Evolutionary conservation across 345 rosid species (phyloP), one percentile per base, ranked within the genome.

Genomic region (Conringia planisiliqua): DNA sequence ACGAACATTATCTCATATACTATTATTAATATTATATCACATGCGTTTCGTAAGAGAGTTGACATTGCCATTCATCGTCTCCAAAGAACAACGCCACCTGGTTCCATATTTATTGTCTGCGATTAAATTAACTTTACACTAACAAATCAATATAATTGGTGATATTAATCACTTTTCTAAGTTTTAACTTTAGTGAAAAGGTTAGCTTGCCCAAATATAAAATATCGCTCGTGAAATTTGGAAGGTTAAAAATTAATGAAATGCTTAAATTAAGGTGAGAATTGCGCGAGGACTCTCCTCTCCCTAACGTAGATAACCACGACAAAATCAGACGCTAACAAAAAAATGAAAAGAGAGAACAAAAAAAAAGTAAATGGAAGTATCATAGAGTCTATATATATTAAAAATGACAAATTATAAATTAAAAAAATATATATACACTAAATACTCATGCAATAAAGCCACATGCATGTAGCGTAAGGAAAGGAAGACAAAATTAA

Each of bases 381-480:
- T 17, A 70, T 62, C 40, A 33, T 48, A 33, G 0, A 47, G 52
- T 58, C 30, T 22, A 7, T 6, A 32, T 51, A 24, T 61, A 36
- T 50, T 8, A 36, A 27, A 44, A 35, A 29, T 0, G 61, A 16
- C 30, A 18, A 48, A n/a, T 11, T 16, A 2, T n/a, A 33, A 30
- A 30, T 3, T 30, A 58, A 68, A 48, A 10, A n/a, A 12, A 22
- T 55, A 52, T 0, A 48, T 2, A 33, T 1, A 33, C 20, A 62
- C 51, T 18, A 58, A 71, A 48, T 65, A 78, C 69, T 72, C 81
- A 78, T 78, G 81, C 81, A 78, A 78, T 78, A 78, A 78, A 72
- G 81, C 77, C 81, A 78, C 81, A 78, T 78, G 81, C 73, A 78
- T 59, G 59, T 78, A 78, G 81, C 81, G 81, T 66, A 78, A 72